Conservation (phyloP, 805 yeast species). For the Scheffersomyces lignosus region DNA sequence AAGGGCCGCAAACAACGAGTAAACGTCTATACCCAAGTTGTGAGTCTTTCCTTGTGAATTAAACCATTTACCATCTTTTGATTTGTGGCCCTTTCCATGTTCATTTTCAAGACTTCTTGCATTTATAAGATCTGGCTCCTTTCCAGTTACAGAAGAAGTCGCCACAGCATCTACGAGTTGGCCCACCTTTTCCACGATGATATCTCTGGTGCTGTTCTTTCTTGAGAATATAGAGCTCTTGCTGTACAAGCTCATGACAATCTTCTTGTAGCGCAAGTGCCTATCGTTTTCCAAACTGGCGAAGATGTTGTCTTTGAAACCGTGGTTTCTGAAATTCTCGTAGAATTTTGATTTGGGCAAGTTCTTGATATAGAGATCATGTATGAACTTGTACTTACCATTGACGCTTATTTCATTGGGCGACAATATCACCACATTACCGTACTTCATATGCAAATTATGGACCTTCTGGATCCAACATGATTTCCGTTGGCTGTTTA, state of each 20-base stretch:
- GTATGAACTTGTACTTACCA: constrained; percentile 48
- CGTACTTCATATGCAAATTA: constrained; percentile 53
- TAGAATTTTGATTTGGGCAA: constrained; percentile 60
- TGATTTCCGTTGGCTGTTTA: constrained; percentile 45
- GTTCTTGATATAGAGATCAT: constrained; percentile 57
- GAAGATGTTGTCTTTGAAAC: constrained; percentile 55
- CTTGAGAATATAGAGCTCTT: constrained; percentile 34
- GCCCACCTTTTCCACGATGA: constrained; percentile 24
- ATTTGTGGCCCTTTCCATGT: constrained; percentile 33
- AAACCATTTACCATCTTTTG: constrained; percentile 30
- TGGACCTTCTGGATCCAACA: constrained; percentile 44
- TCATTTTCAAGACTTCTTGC: constrained; percentile 31
- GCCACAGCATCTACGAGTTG: constrained; percentile 28
- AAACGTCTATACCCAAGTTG: constrained; percentile 52
- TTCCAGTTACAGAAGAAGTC: constrained; percentile 29
- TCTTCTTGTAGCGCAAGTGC: constrained; percentile 42
- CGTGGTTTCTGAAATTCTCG: constrained; percentile 58
- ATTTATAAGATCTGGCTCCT: constrained; percentile 33
- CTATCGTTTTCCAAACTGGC: constrained; percentile 49
- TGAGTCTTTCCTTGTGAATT: constrained; percentile 14
- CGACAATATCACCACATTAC: constrained; percentile 60
- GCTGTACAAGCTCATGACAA: constrained; percentile 32
- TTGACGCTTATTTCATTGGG: constrained; percentile 64
- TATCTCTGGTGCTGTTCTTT: constrained; percentile 26
- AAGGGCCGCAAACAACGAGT: constrained; percentile 62